A percentile compares a stretch with the other conserved stretches of the same genome.
phyloP scores from a whole-genome alignment of 176 grass and related monocot genomes.

The Oryza longistaminata region DNA sequence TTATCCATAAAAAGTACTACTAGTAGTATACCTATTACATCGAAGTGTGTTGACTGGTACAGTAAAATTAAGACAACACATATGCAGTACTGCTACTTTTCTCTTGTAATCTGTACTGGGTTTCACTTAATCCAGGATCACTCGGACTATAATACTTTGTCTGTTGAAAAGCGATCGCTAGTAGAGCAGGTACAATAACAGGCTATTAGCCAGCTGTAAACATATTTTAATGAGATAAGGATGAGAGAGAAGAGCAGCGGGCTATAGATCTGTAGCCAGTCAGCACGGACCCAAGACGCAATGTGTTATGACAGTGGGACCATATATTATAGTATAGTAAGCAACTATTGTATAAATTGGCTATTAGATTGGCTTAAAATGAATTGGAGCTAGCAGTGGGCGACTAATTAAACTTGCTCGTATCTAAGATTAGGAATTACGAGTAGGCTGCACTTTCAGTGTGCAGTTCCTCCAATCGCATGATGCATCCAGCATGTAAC shows the following conservation, averaged over 20 bases:
- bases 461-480: background rate
- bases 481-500: background rate
- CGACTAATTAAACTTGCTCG: too few relatives aligned
- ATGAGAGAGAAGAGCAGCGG: too few relatives aligned
- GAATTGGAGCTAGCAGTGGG: too few relatives aligned
- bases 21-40: background rate
- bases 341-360: too few relatives aligned
- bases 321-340: too few relatives aligned
- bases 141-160: background rate
- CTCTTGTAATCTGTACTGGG: background rate
- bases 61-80: background rate
- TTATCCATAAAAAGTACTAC: slow-evolving; percentile 12
- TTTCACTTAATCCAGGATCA: slow-evolving; percentile 9
- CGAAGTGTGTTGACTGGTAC: background rate
- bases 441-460: background rate
- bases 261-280: too few relatives aligned
- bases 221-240: too few relatives aligned
- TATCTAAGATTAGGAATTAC: background rate
- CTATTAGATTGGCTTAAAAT: too few relatives aligned
- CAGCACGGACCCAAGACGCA: too few relatives aligned
- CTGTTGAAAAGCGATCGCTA: background rate
- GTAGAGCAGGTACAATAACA: too few relatives aligned
- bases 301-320: too few relatives aligned
- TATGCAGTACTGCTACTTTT: background rate
- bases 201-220: too few relatives aligned